Evolutionary conservation across 2,329 filamentous ascomycete genomes (phyloP), one percentile per base, ranked within the genome.

Genomic region (Sclerotinia minor): DNA sequence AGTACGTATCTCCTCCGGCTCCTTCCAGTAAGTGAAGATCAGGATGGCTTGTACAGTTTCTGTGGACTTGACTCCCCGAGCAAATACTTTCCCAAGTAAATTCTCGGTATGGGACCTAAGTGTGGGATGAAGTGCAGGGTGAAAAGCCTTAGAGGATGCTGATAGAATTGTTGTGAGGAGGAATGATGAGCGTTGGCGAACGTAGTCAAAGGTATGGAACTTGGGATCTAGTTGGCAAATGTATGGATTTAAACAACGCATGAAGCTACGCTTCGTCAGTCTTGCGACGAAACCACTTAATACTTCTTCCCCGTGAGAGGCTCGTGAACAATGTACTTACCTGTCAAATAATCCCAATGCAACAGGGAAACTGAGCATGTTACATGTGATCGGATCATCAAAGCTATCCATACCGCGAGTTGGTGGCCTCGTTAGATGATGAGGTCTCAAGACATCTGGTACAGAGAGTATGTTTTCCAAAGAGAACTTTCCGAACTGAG

Each of bases 11-110:
- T 81, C 80, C 9, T 78, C 76, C 3, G 79, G 78, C 52, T 80
- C 78, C 70, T 81, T 81, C 79, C 79, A 81, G 69, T 80, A 80
- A 2, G 79, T 81, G 7, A 79, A 67, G 11, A 79, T 71, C n/a
- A 79, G 71, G 11, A 80, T 77, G 0, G 77, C 79, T 67, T 81
- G 79, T 1, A 79, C 77, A 8, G 76, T 76, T 63, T 81, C 79
- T 2, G 75, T 72, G 0, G 79, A 81, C 57, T 80, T 80, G 1
- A 68, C 70, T 21, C 79, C 79, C 2, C 71, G 70, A 3, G 73
- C 70, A 52, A 81, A 78, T 15, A 70, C 72, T 11, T 77, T 70
- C 8, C 72, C 69, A 11, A 79, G 72, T 4, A 78, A 67, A 26
- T 72, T 71, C 55, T 80, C 78, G 19, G 76, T 71, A 67, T 78